These are phyloP conservation scores for Naganishia randhawae DNA, from an alignment of 768 basidiomycete genomes.

Conservation along the genomic window DNA sequence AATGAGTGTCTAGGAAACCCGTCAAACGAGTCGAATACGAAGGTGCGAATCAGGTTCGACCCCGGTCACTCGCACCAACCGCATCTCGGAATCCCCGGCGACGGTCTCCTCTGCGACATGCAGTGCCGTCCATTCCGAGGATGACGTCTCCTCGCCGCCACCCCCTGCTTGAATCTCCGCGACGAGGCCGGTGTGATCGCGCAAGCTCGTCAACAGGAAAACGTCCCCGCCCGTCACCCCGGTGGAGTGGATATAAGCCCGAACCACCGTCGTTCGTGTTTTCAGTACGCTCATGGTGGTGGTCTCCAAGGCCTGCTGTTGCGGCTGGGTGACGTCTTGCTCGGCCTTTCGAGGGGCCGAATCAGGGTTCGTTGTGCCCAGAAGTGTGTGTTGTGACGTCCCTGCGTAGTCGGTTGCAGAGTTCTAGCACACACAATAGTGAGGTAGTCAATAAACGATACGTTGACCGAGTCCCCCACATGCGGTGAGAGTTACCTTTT, in stretches of 20 bases:
- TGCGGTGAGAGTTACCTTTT: neutral
- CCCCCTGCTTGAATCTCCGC: neutral
- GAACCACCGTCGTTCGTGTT: neutral
- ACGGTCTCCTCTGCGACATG: neutral
- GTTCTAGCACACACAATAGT: neutral
- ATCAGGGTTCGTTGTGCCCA: too few relatives aligned
- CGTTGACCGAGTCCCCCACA: neutral
- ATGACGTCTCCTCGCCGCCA: neutral
- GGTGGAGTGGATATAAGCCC: neutral
- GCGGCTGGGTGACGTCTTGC: neutral
- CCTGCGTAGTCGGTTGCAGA: neutral
- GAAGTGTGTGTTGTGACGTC: too few relatives aligned
- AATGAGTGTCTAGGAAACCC: neutral
- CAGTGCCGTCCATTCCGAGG: neutral
- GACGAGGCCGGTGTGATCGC: neutral
- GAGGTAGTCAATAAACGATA: neutral
- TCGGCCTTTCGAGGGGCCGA: too few relatives aligned
- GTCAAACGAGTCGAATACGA: slow-evolving; percentile 14
- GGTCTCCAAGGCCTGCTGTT: neutral
- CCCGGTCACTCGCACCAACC: neutral
- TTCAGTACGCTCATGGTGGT: neutral
- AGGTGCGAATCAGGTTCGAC: neutral
- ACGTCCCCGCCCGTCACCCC: neutral
- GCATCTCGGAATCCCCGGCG: neutral
- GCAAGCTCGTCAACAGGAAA: slow-evolving; percentile 4